Evolutionary conservation across 106 monocot genomes (phyloP).

Genomic region (Hemerocallis citrina): DNA sequence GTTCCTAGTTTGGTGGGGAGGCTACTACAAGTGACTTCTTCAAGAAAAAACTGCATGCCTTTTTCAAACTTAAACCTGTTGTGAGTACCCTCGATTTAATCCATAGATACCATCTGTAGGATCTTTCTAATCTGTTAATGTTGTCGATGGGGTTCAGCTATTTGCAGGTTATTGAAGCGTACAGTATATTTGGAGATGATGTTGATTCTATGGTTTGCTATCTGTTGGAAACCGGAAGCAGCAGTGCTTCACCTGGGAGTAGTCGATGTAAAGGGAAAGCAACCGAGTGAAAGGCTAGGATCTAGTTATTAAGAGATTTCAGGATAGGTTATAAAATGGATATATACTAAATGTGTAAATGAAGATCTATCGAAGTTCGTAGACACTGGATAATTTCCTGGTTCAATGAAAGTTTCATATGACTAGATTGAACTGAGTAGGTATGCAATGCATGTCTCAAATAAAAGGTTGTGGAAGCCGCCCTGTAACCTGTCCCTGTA

Average conservation of each 20-base stretch:
- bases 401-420: not conserved
- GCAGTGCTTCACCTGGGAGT: slow-evolving; percentile 31
- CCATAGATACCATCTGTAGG: no score
- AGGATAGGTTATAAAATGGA: not conserved
- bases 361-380: not conserved
- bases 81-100: no score
- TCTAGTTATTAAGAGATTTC: not conserved
- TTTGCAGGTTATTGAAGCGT: slow-evolving; percentile 85
- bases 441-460: no score
- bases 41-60: no score
- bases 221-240: slow-evolving; percentile 62
- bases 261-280: slow-evolving; percentile 82
- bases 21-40: no score
- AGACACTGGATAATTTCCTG: not conserved
- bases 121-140: no score
- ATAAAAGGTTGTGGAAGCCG: no score
- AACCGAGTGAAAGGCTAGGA: slow-evolving; percentile 45
- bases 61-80: no score
- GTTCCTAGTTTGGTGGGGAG: no score
- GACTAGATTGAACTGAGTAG: no score
- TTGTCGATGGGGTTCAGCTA: slow-evolving; percentile 92
- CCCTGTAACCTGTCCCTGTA: no score
- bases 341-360: not conserved
- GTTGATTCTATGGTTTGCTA: slow-evolving; percentile 95
- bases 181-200: slow-evolving; percentile 89